These are phyloP conservation scores for Mycena chlorophos DNA, from an alignment of 768 basidiomycete species.

Conservation along the genomic window DNA sequence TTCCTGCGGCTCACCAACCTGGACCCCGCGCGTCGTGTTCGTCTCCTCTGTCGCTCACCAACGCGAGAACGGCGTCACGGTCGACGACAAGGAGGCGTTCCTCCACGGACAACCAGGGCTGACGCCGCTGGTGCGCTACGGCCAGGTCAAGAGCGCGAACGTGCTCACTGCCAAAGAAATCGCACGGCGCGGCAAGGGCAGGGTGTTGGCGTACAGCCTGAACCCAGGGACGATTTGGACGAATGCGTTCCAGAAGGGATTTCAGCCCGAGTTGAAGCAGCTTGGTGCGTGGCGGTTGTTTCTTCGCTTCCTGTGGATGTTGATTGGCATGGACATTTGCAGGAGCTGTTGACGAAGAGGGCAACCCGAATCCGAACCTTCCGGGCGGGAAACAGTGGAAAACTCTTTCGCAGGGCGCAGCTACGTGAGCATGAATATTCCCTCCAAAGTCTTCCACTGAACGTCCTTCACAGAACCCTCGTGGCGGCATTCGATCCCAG, in stretches of 20 bases:
- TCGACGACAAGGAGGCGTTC: not conserved
- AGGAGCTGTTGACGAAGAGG: not conserved
- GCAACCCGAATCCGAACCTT: not conserved
- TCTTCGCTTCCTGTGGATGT: not conserved
- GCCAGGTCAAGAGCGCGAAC: constrained; percentile 5
- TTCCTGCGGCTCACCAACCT: constrained; percentile 9
- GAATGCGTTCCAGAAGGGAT: not conserved
- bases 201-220: not conserved
- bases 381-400: not conserved
- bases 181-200: not conserved
- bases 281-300: not conserved
- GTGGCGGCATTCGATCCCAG: not conserved
- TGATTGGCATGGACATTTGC: not conserved
- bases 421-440: constrained; percentile 3
- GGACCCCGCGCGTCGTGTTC: constrained; percentile 8
- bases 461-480: not conserved
- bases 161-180: constrained; percentile 2
- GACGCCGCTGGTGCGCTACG: not conserved
- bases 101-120: not conserved
- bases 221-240: not conserved
- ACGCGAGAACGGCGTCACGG: not conserved
- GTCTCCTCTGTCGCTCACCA: not conserved
- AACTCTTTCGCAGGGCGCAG: constrained; percentile 10
- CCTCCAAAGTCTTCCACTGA: not conserved
- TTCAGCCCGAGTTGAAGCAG: not conserved